These are phyloP conservation scores for Trichosanthes truncata DNA, from an alignment of 306 rosid species.

Conservation along the genomic window DNA sequence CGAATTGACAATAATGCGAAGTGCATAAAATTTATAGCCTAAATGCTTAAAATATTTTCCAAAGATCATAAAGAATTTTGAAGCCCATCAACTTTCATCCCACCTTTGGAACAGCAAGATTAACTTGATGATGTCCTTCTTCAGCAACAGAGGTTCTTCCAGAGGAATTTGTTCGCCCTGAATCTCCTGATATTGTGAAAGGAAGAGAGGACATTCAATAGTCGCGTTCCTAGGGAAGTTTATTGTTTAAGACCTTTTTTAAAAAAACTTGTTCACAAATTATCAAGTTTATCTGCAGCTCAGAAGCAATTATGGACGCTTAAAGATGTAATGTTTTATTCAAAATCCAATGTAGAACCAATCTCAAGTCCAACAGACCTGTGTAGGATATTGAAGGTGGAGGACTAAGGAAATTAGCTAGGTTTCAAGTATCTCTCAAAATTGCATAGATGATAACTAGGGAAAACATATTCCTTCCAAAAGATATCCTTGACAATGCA, in stretches of 20 bases:
- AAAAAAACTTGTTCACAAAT: background rate
- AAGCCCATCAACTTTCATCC: constrained; percentile 15
- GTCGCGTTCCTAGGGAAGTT: background rate
- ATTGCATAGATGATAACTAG: background rate
- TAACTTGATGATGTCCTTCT: constrained; percentile 39
- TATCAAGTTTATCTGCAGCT: too few species aligned
- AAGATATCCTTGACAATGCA: too few species aligned
- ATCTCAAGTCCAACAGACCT: background rate
- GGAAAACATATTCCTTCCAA: background rate
- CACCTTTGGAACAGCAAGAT: constrained; percentile 51
- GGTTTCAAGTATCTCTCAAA: background rate
- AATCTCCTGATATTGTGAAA: background rate
- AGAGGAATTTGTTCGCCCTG: constrained; percentile 25
- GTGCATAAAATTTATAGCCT: constrained; percentile 13
- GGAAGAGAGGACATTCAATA: constrained; percentile 13
- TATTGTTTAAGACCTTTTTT: background rate
- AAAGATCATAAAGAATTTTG: constrained; percentile 6
- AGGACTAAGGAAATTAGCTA: background rate
- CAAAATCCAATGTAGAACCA: background rate
- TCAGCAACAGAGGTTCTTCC: constrained; percentile 27
- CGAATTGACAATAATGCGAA: background rate
- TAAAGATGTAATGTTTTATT: background rate
- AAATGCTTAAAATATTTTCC: background rate
- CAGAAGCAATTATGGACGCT: background rate
- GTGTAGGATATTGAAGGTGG: background rate